phyloP scores from a whole-genome alignment of 2,329 filamentous ascomycete genomes.

The Penicillium sp. region DNA sequence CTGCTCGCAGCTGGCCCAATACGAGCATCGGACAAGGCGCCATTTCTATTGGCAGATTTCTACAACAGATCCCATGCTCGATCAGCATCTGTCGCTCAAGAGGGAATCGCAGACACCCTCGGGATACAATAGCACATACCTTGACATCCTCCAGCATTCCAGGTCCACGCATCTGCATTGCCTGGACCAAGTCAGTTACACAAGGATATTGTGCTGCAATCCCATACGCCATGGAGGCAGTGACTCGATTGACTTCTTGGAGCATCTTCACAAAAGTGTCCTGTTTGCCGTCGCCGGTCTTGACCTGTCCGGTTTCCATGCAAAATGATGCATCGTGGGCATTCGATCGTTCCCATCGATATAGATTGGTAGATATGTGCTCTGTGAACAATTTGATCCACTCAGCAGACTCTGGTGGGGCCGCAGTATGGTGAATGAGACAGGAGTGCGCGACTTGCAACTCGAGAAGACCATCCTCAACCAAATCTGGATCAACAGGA shows the following conservation, averaged over 20 bases:
- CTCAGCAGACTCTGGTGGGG: slow-evolving; percentile 59
- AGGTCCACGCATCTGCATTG: slow-evolving; percentile 55
- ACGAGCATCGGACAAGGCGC: slow-evolving; percentile 39
- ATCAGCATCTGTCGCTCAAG: not conserved
- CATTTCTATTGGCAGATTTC: slow-evolving; percentile 46
- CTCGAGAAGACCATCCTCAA: slow-evolving; percentile 65
- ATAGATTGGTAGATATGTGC: slow-evolving; percentile 70
- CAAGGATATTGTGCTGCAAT: slow-evolving; percentile 57
- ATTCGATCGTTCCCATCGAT: slow-evolving; percentile 49
- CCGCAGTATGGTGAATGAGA: slow-evolving; percentile 63
- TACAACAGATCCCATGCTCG: slow-evolving; percentile 9
- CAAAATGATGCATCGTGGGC: slow-evolving; percentile 57
- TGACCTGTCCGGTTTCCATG: slow-evolving; percentile 73
- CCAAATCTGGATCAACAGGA: slow-evolving; percentile 59
- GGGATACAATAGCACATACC: slow-evolving; percentile 19
- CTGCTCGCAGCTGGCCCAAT: slow-evolving; percentile 45
- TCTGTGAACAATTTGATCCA: slow-evolving; percentile 72
- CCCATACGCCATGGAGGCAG: slow-evolving; percentile 65
- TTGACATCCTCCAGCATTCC: slow-evolving; percentile 56
- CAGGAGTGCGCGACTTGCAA: slow-evolving; percentile 63
- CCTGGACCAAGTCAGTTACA: slow-evolving; percentile 54
- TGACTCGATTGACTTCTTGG: slow-evolving; percentile 67
- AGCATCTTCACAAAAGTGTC: slow-evolving; percentile 72
- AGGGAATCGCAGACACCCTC: too few species aligned
- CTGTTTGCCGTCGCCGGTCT: slow-evolving; percentile 56